These are phyloP conservation scores for Coix lacrymajobi DNA, from an alignment of 176 grass and related monocot genomes.

Conservation along the genomic window DNA sequence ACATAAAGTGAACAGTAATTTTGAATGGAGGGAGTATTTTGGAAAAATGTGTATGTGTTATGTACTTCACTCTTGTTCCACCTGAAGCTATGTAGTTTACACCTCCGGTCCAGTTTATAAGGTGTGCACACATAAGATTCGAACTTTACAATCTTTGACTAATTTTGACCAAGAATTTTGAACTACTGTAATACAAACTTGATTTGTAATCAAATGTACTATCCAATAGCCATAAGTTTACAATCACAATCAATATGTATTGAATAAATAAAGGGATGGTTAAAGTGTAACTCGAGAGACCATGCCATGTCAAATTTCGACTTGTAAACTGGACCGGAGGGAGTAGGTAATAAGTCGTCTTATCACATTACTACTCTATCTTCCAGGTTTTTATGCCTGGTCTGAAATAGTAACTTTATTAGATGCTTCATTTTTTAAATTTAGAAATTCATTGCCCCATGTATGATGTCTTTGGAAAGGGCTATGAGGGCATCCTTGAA, in stretches of 20 bases:
- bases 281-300: background rate
- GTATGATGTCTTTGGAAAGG: slow-evolving; percentile 39
- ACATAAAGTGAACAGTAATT: no score
- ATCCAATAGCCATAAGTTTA: no score
- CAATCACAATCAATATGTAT: background rate
- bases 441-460: slow-evolving; percentile 1
- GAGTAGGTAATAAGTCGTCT: background rate
- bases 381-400: background rate
- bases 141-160: no score
- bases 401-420: background rate
- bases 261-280: background rate
- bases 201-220: no score
- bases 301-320: background rate
- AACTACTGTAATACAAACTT: no score
- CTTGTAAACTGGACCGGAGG: background rate
- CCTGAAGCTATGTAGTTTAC: no score
- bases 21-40: no score
- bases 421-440: background rate
- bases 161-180: no score
- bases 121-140: no score
- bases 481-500: slow-evolving; percentile 82
- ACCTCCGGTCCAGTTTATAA: no score
- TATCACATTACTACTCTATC: background rate
- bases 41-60: no score
- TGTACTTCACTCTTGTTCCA: no score